Base-by-base conservation (phyloP, 768 basidiomycete genomes). In the Serendipita sp. region DNA sequence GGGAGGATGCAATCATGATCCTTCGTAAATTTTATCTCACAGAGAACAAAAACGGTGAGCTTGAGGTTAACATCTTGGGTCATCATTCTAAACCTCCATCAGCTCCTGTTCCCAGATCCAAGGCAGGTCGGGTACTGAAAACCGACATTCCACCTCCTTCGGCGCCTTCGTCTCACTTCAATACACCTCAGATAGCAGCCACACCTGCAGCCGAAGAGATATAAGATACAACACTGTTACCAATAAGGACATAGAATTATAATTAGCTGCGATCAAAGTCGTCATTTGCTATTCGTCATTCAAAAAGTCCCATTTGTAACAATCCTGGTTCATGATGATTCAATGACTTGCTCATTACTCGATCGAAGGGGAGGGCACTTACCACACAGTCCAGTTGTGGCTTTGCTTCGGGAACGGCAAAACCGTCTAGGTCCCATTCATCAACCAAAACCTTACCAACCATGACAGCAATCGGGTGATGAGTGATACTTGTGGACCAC, bases 91-190 rank as follows among this genome's bases (percentile, higher is more conserved):
- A 55, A 13, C 50, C 64, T 63, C 37, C n/a, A 34, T 53, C 67
- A 98, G 95, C 95, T 2, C 95, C 95, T 2, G 76, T 82, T 27
- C 95, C 95, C n/a, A 86, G 83, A 71, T 87, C 86, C 36, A 98
- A 98, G 71, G 77, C 80, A 2, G 88, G 88, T 65, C 81, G 95
- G 27, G 78, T 90, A 1, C 78, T 97, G 64, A 97, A 94, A 74
- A 90, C 86, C 16, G 86, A 87, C 48, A 88, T 97, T 64, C 70
- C 71, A 15, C 70, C 69, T 4, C 36, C 64, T 43, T 44, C 40
- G 6, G n/a, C 48, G n/a, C n/a, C 48, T 5, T 18, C 18, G 5
- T 50, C 40, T 40, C 40, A 13, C 40, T 40, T 40, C 6, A 40
- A 40, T 40, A 40, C 40, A 40, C 40, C 40, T 40, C 40, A 40